Conservation (phyloP, 306 rosid species). For the Cicer arietinum region DNA sequence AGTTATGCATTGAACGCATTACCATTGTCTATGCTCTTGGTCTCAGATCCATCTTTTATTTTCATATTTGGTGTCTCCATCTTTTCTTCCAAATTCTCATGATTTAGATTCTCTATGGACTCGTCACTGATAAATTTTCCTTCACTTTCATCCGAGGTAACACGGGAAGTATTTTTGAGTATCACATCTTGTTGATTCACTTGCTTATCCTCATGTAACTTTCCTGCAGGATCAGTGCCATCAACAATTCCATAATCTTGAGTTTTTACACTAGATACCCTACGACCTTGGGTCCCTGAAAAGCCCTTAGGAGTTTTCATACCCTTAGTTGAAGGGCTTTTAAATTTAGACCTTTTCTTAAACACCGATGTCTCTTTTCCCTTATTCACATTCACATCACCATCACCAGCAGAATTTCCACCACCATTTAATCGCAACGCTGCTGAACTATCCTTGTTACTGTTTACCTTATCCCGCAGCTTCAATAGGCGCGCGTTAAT, state of each 20-base stretch:
- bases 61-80: conserved; percentile 26
- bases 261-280: conserved; percentile 35
- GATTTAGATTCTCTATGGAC: conserved; percentile 25
- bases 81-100: conserved; percentile 45
- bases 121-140: conserved; percentile 9
- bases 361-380: conserved; percentile 50
- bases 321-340: conserved; percentile 54
- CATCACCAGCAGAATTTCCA: conserved; percentile 46
- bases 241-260: conserved; percentile 40
- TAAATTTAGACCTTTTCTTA: conserved; percentile 62
- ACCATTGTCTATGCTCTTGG: conserved; percentile 49
- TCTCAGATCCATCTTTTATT: conserved; percentile 42
- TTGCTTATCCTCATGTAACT: conserved; percentile 18
- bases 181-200: conserved; percentile 36
- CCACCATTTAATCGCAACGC: conserved; percentile 39
- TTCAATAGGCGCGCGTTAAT: conserved; percentile 56
- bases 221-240: conserved; percentile 28
- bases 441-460: conserved; percentile 45
- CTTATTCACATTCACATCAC: conserved; percentile 41
- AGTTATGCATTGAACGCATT: conserved; percentile 46
- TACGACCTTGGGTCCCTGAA: conserved; percentile 47
- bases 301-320: conserved; percentile 68
- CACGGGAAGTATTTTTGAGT: conserved; percentile 33
- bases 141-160: conserved; percentile 38
- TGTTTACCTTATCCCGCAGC: conserved; percentile 58